Percentiles rank a stretch among this genome's conserved stretches.
These are phyloP conservation scores for Rosa rugosa DNA, from an alignment of 306 rosid genomes.

Conservation along the genomic window DNA sequence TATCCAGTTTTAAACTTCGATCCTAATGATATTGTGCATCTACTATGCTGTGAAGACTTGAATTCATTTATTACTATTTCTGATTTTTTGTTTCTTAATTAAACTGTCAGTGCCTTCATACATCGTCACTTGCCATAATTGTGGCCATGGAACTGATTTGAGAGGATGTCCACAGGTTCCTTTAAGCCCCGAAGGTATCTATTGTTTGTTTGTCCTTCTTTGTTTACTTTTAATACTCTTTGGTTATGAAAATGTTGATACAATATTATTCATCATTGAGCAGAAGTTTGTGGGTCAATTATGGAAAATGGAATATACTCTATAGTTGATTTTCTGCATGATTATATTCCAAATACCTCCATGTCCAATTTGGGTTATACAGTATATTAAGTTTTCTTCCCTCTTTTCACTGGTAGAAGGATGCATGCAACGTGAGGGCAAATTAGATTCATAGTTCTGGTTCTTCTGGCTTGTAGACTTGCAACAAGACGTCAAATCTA, in stretches of 20 bases:
- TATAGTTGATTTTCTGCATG: neutral
- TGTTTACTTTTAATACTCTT: neutral
- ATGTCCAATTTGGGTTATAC: neutral
- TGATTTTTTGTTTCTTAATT: constrained; percentile 7
- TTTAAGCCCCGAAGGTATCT: constrained; percentile 68
- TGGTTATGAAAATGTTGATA: neutral
- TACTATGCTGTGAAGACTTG: neutral
- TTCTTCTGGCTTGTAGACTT: neutral
- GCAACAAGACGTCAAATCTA: neutral
- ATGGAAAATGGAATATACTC: neutral
- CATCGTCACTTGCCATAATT: constrained; percentile 66
- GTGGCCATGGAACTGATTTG: constrained; percentile 91
- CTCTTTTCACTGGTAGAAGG: neutral
- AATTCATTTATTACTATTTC: neutral
- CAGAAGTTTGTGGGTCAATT: neutral
- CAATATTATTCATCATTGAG: neutral
- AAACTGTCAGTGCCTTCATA: constrained; percentile 84
- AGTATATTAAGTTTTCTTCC: neutral
- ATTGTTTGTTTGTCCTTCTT: neutral
- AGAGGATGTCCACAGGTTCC: constrained; percentile 95
- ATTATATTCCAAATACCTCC: neutral
- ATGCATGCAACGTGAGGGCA: neutral
- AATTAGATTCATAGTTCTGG: neutral
- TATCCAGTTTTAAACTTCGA: neutral
- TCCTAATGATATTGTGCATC: neutral